phyloP scores from a whole-genome alignment of 2,329 filamentous ascomycete species.

The Clarireedia hainanense region DNA sequence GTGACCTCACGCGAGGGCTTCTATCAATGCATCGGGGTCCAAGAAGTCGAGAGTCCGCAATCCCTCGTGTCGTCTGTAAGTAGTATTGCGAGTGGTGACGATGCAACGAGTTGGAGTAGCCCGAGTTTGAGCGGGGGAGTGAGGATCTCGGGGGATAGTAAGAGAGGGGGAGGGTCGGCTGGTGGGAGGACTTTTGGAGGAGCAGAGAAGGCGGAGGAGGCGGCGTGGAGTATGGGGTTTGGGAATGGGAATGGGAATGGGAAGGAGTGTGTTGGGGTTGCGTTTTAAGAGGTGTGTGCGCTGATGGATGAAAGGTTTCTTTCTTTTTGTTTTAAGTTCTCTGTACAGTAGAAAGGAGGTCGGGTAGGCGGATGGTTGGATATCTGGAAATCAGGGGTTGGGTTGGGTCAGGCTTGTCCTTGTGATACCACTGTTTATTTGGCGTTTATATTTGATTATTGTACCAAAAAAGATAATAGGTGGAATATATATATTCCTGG shows the following conservation, averaged over 20 bases:
- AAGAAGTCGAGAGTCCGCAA: background rate
- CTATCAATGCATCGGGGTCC: constrained; percentile 44
- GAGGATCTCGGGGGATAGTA: background rate
- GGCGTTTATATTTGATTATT: too few species aligned
- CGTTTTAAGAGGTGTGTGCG: constrained; percentile 29
- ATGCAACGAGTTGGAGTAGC: constrained; percentile 7
- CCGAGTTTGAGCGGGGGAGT: background rate
- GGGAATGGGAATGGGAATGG: constrained; percentile 16
- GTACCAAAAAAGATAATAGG: too few species aligned
- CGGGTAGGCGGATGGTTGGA: too few species aligned
- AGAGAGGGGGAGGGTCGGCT: background rate
- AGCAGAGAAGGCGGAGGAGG: constrained; percentile 34
- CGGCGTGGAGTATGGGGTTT: constrained; percentile 18
- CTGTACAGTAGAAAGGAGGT: background rate
- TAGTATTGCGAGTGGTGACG: background rate
- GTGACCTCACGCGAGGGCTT: constrained; percentile 46
- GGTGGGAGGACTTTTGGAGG: constrained; percentile 10
- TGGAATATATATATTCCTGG: too few species aligned
- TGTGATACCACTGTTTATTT: too few species aligned
- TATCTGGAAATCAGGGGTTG: background rate
- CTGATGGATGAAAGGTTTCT: background rate
- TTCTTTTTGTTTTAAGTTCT: background rate
- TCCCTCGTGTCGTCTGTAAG: background rate
- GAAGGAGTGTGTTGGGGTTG: constrained; percentile 37
- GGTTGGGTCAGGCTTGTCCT: background rate